phyloP scores from a whole-genome alignment of 1,139 yeast species.

The Yamadazyma friedrichii region DNA sequence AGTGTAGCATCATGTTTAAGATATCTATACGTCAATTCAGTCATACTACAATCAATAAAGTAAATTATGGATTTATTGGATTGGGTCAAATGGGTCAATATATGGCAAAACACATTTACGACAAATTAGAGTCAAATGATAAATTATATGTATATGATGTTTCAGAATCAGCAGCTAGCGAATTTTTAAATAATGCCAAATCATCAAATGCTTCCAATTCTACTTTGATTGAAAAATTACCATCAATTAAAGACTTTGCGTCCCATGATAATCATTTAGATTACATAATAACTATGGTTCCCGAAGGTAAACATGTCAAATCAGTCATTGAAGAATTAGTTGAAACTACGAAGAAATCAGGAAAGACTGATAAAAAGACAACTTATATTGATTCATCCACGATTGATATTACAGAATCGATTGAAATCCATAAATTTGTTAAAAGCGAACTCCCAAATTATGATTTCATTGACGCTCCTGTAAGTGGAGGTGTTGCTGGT shows the following conservation, averaged over 20 bases:
- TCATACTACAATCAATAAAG: slow-evolving; percentile 14
- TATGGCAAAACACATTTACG: slow-evolving; percentile 56
- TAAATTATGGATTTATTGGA: slow-evolving; percentile 54
- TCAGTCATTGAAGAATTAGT: slow-evolving; percentile 43
- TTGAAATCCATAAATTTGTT: slow-evolving; percentile 38
- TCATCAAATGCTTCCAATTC: slow-evolving; percentile 23
- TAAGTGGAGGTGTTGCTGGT: slow-evolving; percentile 62
- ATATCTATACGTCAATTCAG: slow-evolving; percentile 22
- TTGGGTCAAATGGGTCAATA: slow-evolving; percentile 62
- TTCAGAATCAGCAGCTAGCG: slow-evolving; percentile 27
- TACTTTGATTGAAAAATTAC: slow-evolving; percentile 21
- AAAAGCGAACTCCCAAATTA: slow-evolving; percentile 30
- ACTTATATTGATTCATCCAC: slow-evolving; percentile 54
- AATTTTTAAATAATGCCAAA: slow-evolving; percentile 27
- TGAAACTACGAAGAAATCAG: slow-evolving; percentile 5
- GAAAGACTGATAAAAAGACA: slow-evolving; percentile 21
- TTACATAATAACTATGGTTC: slow-evolving; percentile 55
- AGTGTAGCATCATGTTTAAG: background rate
- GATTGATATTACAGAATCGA: slow-evolving; percentile 52
- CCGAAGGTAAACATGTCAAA: slow-evolving; percentile 56
- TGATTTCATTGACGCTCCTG: slow-evolving; percentile 58
- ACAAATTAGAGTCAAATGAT: slow-evolving; percentile 39
- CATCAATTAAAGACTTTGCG: slow-evolving; percentile 28
- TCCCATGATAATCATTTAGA: slow-evolving; percentile 38
- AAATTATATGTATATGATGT: slow-evolving; percentile 47